A percentile compares a stretch with the other conserved stretches of the same genome.
phyloP scores from a whole-genome alignment of 129 eudicot genomes.

The Flaveria linearis region DNA sequence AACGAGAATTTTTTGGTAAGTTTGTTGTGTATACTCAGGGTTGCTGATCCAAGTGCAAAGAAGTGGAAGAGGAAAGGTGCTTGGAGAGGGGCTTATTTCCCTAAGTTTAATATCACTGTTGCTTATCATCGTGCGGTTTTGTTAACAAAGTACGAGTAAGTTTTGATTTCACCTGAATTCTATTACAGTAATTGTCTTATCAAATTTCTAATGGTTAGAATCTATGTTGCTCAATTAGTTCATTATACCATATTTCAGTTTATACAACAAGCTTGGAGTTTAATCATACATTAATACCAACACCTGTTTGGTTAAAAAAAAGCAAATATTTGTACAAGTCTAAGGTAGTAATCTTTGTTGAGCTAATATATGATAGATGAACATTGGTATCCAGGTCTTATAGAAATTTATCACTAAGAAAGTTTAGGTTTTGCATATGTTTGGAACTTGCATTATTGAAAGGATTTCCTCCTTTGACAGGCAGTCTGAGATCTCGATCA shows the following conservation, averaged over 20 bases:
- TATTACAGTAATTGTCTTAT: too few species aligned
- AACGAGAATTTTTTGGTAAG: conserved; percentile 84
- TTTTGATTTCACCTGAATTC: background rate
- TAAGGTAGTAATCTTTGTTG: too few species aligned
- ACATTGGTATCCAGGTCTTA: background rate
- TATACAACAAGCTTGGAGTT: too few species aligned
- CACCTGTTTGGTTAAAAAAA: too few species aligned
- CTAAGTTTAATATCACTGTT: conserved; percentile 76
- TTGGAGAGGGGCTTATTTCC: conserved; percentile 73
- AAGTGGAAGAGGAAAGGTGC: conserved; percentile 97
- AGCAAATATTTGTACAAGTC: too few species aligned
- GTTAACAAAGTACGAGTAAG: conserved; percentile 74
- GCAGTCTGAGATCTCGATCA: conserved; percentile 24
- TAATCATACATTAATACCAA: background rate
- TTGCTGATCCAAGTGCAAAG: conserved; percentile 74
- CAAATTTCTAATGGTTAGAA: too few species aligned
- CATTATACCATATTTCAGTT: too few species aligned
- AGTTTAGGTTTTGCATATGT: background rate
- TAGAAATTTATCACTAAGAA: background rate
- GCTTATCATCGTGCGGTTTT: conserved; percentile 91
- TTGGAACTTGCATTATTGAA: background rate
- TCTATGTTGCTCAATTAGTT: too few species aligned
- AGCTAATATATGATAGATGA: background rate
- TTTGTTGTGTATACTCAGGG: conserved; percentile 69
- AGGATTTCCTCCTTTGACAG: background rate